Percentiles rank a stretch among this genome's conserved stretches.
phyloP scores from a whole-genome alignment of 1,284 basidiomycete species.

The Cutaneotrichosporon curvatum region DNA sequence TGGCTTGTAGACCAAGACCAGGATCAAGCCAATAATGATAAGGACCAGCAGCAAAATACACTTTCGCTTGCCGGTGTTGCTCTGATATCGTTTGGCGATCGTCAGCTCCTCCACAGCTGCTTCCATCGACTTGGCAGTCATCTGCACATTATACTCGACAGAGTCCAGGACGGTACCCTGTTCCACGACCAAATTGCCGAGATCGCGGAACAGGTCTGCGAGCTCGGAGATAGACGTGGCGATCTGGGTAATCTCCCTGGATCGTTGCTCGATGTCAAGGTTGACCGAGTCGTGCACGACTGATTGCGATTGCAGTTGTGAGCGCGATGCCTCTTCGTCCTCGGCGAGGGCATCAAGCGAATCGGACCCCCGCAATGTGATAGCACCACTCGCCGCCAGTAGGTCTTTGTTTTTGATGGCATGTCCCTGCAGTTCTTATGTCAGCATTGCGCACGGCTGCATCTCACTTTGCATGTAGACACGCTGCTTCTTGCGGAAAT shows the following conservation, averaged over 20 bases:
- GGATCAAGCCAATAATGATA: constrained; percentile 71
- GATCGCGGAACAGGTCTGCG: constrained; percentile 92
- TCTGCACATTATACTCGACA: constrained; percentile 95
- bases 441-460: background rate
- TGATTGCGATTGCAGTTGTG: constrained; percentile 35
- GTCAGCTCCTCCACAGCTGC: constrained; percentile 80
- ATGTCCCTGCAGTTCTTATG: constrained; percentile 78
- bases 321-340: constrained; percentile 61
- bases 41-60: constrained; percentile 88
- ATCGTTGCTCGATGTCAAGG: constrained; percentile 56
- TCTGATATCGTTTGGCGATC: constrained; percentile 82
- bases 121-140: constrained; percentile 70
- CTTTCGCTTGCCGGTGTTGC: constrained; percentile 79
- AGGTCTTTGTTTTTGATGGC: constrained; percentile 90
- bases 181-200: constrained; percentile 88
- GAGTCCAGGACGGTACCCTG: constrained; percentile 95
- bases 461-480: constrained; percentile 93
- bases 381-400: constrained; percentile 67
- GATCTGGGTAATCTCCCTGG: constrained; percentile 79
- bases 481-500: constrained; percentile 96
- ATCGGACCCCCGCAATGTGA: constrained; percentile 72
- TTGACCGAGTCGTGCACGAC: constrained; percentile 46
- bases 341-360: constrained; percentile 73
- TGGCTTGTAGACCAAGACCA: constrained; percentile 47
- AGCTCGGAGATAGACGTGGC: constrained; percentile 84